Evolutionary conservation across 1,284 basidiomycete genomes (phyloP).

Genomic region (Caloboletus firmus): DNA sequence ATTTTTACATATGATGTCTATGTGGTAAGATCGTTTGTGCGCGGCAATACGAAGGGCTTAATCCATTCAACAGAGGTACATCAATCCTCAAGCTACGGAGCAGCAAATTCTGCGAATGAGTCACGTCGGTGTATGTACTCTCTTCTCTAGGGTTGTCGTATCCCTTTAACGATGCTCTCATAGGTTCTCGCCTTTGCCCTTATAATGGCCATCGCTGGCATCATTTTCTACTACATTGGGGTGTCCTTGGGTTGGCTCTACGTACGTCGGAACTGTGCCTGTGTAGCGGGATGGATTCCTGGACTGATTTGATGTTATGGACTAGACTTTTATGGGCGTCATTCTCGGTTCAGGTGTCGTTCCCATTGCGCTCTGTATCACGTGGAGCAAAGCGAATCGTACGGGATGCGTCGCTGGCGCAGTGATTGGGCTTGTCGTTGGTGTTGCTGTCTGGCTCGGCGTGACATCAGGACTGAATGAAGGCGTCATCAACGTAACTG

Average conservation of each 20-base stretch:
- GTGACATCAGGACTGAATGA: constrained; percentile 71
- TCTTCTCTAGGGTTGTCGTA: constrained; percentile 28
- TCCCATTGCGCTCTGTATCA: constrained; percentile 82
- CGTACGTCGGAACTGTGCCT: constrained; percentile 47
- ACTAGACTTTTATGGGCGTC: constrained; percentile 78
- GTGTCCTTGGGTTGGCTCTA: constrained; percentile 90
- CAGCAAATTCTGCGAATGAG: constrained; percentile 57
- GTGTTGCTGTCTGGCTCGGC: constrained; percentile 82
- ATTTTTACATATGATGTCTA: constrained; percentile 83
- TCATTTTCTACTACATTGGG: constrained; percentile 88
- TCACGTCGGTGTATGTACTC: constrained; percentile 51
- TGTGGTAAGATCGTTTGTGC: constrained; percentile 43
- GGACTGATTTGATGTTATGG: background rate
- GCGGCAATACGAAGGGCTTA: background rate
- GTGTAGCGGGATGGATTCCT: background rate
- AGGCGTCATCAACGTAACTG: constrained; percentile 71
- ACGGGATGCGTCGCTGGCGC: constrained; percentile 76
- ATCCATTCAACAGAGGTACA: constrained; percentile 46
- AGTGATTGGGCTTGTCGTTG: constrained; percentile 68
- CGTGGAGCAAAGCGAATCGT: constrained; percentile 83
- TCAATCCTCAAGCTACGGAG: constrained; percentile 61
- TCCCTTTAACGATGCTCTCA: constrained; percentile 31
- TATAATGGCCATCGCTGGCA: constrained; percentile 78
- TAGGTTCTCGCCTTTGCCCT: constrained; percentile 74
- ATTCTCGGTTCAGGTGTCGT: constrained; percentile 83